Base-by-base conservation (phyloP, 768 basidiomycete genomes). In the Leccinum subgranulosum region DNA sequence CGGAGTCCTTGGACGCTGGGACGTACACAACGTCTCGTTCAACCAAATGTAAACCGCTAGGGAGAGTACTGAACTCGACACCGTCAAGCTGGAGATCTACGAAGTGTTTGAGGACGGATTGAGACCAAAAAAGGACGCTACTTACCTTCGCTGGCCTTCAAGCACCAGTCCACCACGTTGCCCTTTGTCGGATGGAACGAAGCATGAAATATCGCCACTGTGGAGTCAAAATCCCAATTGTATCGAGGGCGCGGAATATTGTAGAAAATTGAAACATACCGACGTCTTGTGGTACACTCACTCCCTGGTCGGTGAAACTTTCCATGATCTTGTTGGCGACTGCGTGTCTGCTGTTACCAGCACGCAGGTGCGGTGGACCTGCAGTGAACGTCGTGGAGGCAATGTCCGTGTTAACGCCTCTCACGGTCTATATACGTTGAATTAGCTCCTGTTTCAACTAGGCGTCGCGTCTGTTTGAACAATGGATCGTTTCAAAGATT, bases 171-270 rank as follows among this genome's bases (percentile, higher is more conserved):
- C 14, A 92, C 76, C 14, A 85, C 69, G 68, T 91, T 92, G 14
- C 91, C 91, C 61, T 83, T 81, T 21, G 90, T 93, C 1, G 89
- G 87, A 73, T 93, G 91, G 65, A 93, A 93, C 6, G 89, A 90
- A 17, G 86, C 80, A 72, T 92, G 90, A 60, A 92, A 92, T 68
- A 92, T 87, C 11, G 90, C 88, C 66, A 90, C 90, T 92, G 34
- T 6, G 17, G 5, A 25, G 17, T n/a, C n/a, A n/a, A n/a, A n/a
- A n/a, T 1, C 31, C 31, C 23, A 2, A 29, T 58, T 52, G 34
- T 47, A 48, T 9, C 8, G 46, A 59, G 34, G n/a, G 23, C 3
- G 57, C 33, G 12, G 14, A 52, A 6, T 8, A 17, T 15, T 17
- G 41, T 6, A 23, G 34, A 58, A 23, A 47, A 48, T 6, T 11